These are phyloP conservation scores for Gracilaria vermiculophylla DNA, from an alignment of 23 red algal species.

Conservation along the genomic window DNA sequence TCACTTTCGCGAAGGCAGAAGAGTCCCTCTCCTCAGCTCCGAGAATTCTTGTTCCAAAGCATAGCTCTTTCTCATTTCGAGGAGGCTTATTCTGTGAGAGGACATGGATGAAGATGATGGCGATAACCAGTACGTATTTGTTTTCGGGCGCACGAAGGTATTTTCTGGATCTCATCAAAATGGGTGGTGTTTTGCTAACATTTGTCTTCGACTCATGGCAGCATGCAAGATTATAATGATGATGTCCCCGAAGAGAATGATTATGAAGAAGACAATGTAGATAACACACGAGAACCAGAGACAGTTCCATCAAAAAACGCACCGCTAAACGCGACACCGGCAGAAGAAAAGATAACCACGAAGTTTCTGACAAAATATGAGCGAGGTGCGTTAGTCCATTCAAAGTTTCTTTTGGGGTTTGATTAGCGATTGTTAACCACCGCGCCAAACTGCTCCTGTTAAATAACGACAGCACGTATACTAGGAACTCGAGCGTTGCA, in stretches of 20 bases:
- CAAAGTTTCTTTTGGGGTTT: not conserved
- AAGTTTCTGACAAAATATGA: conserved; percentile 97
- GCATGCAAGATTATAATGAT: conserved; percentile 52
- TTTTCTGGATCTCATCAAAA: not conserved
- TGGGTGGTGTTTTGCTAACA: not conserved
- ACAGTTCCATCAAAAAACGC: not conserved
- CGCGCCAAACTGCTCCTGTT: not conserved
- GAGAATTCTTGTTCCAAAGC: no score
- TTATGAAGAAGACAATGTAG: conserved; percentile 45
- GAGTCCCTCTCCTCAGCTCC: no score
- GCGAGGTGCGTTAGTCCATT: conserved; percentile 49
- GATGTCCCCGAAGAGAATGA: not conserved
- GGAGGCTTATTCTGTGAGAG: not conserved
- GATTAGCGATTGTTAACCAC: not conserved
- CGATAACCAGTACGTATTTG: not conserved
- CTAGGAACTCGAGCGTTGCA: conserved; percentile 90
- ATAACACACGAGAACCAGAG: conserved; percentile 31
- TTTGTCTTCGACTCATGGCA: not conserved
- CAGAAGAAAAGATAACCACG: conserved; percentile 76
- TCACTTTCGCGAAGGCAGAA: no score
- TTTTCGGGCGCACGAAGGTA: not conserved
- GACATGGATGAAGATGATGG: conserved; percentile 13
- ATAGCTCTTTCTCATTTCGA: not conserved
- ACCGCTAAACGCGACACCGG: not conserved
- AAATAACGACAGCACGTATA: conserved; percentile 62